Evolutionary conservation across 306 rosid genomes (phyloP), one percentile per base, ranked within the genome.

Genomic region (Vigna unguiculata): DNA sequence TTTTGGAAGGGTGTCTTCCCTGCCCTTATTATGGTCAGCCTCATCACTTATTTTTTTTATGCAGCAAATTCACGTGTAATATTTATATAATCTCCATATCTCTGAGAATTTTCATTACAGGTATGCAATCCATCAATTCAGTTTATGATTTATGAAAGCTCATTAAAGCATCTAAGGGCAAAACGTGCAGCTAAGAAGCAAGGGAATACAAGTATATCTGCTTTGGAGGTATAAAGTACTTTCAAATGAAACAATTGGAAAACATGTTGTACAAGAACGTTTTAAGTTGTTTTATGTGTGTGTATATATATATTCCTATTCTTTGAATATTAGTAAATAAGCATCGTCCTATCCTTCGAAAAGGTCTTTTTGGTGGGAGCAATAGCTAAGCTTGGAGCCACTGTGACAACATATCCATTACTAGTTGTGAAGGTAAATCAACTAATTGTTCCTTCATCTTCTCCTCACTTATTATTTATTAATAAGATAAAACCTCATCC

Each of bases 1-100:
- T 92, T 90, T 80, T 92, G 97, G 97, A 92, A 90, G 80, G 97
- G 97, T 77, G 90, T 92, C 79, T 71, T 92, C 68, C 97, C 95
- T 77, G 85, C 97, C 15, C 89, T 92, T 53, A 90, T 92, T 68
- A 90, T 92, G 97, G 97, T 92, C 34, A 81, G 95, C 48, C 71
- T 65, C 70, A 51, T 72, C 64, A 55, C 32, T 28, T 28, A 0
- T 48, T 36, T 59, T 72, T 60, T 41, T 63, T 19, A 74, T 66
- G 52, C 62, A 60, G 69, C 32, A 52, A 62, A 53, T 83, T 32
- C 24, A 55, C 46, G 46, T 46, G 30, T 14, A 47, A 51, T 67
- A 30, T 76, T 45, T 36, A 25, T 21, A 65, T 66, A 19, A 16
- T 16, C 54, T 40, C 43, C 16, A 30, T 41, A 34, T 76, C 32